phyloP scores from a whole-genome alignment of 2,329 filamentous ascomycete species.

The Colletotrichum godetiae region DNA sequence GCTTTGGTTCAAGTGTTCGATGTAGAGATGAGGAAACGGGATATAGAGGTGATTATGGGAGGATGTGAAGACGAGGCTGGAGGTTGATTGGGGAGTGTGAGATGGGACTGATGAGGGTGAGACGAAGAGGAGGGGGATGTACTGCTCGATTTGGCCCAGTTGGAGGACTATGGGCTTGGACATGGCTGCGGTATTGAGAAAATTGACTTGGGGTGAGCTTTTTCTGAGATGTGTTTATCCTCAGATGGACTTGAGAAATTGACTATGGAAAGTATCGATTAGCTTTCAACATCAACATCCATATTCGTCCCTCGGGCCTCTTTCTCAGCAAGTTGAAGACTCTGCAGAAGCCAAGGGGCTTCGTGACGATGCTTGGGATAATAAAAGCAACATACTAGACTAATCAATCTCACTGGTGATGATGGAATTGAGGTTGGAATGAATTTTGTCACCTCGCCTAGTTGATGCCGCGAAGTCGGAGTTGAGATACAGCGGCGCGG shows the following conservation, averaged over 20 bases:
- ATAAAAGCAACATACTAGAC: background rate
- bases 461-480: background rate
- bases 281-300: too few species aligned
- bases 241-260: background rate
- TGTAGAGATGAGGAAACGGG: background rate
- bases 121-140: constrained; percentile 33
- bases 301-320: background rate
- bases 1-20: background rate
- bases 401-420: background rate
- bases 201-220: background rate
- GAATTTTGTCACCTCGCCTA: background rate
- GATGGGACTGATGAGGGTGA: background rate
- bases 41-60: background rate
- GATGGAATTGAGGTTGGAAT: background rate
- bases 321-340: background rate
- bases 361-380: background rate
- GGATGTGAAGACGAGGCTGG: background rate
- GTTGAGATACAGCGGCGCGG: constrained; percentile 5
- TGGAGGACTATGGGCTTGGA: constrained; percentile 49
- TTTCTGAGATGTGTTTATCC: background rate
- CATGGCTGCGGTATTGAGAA: background rate
- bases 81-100: background rate
- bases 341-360: background rate
- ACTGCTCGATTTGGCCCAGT: constrained; percentile 54
- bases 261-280: background rate